A percentile compares a stretch with the other conserved stretches of the same genome.
These are phyloP conservation scores for Xylariales sp. DNA, from an alignment of 2,329 filamentous ascomycete genomes.

Conservation along the genomic window DNA sequence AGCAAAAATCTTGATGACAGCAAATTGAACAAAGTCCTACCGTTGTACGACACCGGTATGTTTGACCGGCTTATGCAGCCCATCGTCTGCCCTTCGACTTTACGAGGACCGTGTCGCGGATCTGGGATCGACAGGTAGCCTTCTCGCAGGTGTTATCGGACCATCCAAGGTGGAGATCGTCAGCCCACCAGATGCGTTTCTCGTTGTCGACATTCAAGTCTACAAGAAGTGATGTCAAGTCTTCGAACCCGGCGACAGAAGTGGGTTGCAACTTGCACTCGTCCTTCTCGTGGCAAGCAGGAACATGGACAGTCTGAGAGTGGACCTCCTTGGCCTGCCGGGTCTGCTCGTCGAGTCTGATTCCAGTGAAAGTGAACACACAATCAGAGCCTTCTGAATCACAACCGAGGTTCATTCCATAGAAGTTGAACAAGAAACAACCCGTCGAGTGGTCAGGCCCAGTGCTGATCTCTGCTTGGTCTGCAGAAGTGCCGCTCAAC, in stretches of 20 bases:
- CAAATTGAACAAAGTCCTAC: slow-evolving; percentile 14
- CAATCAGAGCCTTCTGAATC: slow-evolving; percentile 21
- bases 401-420: slow-evolving; percentile 22
- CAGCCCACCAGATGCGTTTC: slow-evolving; percentile 40
- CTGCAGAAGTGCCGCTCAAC: slow-evolving; percentile 13
- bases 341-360: slow-evolving; percentile 17
- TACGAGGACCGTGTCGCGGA: slow-evolving; percentile 23
- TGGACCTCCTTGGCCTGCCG: slow-evolving; percentile 12
- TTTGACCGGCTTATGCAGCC: slow-evolving; percentile 8
- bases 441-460: slow-evolving; percentile 17
- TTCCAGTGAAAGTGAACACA: slow-evolving; percentile 24
- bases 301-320: slow-evolving; percentile 17
- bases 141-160: slow-evolving; percentile 34
- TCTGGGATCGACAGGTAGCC: slow-evolving; percentile 31
- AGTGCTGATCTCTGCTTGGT: slow-evolving; percentile 16
- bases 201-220: slow-evolving; percentile 32
- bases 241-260: slow-evolving; percentile 18
- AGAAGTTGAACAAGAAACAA: slow-evolving; percentile 26
- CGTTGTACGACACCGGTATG: background rate
- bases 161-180: slow-evolving; percentile 40
- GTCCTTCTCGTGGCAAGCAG: slow-evolving; percentile 16
- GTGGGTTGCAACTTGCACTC: slow-evolving; percentile 20
- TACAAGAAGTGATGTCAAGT: slow-evolving; percentile 31
- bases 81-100: slow-evolving; percentile 14
- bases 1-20: slow-evolving; percentile 18